These are phyloP conservation scores for Claviceps africana DNA, from an alignment of 2,329 filamentous ascomycete species.

Conservation along the genomic window DNA sequence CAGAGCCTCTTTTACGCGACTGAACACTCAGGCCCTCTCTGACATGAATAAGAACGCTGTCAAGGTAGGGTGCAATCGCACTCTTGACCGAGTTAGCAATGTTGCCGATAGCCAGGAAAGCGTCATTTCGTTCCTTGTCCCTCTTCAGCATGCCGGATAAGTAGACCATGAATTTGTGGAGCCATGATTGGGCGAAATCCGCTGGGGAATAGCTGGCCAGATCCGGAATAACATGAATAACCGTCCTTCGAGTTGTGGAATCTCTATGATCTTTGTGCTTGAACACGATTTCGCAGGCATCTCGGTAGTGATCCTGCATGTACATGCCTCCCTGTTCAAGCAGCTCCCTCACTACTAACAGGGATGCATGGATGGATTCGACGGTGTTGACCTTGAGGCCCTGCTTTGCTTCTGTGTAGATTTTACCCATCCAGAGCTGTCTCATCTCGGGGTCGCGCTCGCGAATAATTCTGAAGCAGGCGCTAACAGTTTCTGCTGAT, in stretches of 20 bases:
- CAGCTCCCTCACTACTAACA: conserved; percentile 84
- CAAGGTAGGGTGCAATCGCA: conserved; percentile 85
- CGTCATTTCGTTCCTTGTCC: conserved; percentile 84
- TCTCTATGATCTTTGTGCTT: conserved; percentile 90
- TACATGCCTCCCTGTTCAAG: conserved; percentile 96
- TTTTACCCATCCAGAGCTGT: conserved; percentile 75
- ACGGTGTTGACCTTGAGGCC: conserved; percentile 70
- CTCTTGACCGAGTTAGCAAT: conserved; percentile 94
- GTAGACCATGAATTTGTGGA: conserved; percentile 96
- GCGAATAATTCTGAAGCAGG: conserved; percentile 90
- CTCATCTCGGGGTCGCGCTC: conserved; percentile 83
- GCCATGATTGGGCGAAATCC: conserved; percentile 74
- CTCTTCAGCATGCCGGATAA: conserved; percentile 87
- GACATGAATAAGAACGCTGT: conserved; percentile 86
- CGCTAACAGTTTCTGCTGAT: conserved; percentile 82
- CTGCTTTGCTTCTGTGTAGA: conserved; percentile 71
- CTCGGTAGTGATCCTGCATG: conserved; percentile 89
- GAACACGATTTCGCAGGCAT: conserved; percentile 84
- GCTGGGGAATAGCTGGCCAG: conserved; percentile 83
- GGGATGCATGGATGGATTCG: conserved; percentile 84
- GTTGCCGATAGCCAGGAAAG: conserved; percentile 90
- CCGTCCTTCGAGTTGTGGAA: conserved; percentile 71
- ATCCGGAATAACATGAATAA: conserved; percentile 82
- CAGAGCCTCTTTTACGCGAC: conserved; percentile 49
- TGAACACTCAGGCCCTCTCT: conserved; percentile 77